These are phyloP conservation scores for Ceriops tagal DNA, from an alignment of 345 rosid species.

Conservation along the genomic window DNA sequence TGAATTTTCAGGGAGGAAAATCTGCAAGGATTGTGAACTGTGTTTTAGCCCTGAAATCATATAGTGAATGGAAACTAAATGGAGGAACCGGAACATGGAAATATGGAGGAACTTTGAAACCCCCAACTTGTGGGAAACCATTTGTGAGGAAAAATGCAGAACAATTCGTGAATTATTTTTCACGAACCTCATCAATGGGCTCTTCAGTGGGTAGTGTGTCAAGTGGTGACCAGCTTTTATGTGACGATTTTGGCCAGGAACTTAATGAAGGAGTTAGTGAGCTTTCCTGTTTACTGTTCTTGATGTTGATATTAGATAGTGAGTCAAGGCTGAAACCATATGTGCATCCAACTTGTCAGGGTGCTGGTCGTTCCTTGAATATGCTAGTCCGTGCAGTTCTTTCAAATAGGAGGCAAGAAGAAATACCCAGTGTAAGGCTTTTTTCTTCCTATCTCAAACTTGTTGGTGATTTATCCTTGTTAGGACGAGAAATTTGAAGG, in stretches of 20 bases:
- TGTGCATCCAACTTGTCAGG: constrained; percentile 14
- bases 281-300: not conserved
- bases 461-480: not conserved
- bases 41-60: constrained; percentile 32
- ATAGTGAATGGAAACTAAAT: constrained; percentile 31
- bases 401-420: constrained; percentile 30
- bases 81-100: constrained; percentile 32
- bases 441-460: not conserved
- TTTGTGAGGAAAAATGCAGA: constrained; percentile 18
- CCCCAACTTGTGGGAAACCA: constrained; percentile 14
- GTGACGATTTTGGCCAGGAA: constrained; percentile 10
- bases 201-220: constrained; percentile 6
- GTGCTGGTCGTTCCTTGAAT: constrained; percentile 19
- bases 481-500: not conserved
- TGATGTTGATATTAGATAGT: not conserved
- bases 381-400: constrained; percentile 24
- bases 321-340: not conserved
- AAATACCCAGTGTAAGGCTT: constrained; percentile 29
- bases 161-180: constrained; percentile 17
- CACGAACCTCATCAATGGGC: constrained; percentile 11
- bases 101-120: constrained; percentile 22
- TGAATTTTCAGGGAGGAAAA: constrained; percentile 30
- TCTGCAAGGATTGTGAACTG: constrained; percentile 27
- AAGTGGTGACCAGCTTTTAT: constrained; percentile 11
- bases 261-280: constrained; percentile 24